Evolutionary conservation across 2,329 filamentous ascomycete species (phyloP).

Genomic region (Torrubiella hemipterigena): DNA sequence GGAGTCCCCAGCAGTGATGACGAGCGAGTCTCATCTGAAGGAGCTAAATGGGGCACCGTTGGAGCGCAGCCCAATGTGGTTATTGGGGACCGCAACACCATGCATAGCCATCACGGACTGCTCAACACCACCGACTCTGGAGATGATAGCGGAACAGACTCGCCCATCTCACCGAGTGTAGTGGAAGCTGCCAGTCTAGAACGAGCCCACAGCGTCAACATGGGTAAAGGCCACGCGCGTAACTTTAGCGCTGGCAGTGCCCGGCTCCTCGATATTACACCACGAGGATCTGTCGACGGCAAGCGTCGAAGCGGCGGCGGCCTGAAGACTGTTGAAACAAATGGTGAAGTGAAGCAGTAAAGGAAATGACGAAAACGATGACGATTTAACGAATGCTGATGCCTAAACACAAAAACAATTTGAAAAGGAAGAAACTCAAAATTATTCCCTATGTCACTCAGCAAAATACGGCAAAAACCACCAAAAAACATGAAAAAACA

Average conservation of each 20-base stretch:
- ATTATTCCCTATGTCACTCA: conserved; percentile 5
- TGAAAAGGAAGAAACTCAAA: no score
- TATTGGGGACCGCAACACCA: conserved; percentile 31
- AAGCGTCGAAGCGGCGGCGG: conserved; percentile 17
- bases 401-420: no score
- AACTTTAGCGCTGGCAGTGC: conserved; percentile 71
- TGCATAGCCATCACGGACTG: conserved; percentile 41
- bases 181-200: conserved; percentile 31
- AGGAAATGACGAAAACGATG: no score
- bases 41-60: conserved; percentile 41
- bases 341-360: no score
- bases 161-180: conserved; percentile 14
- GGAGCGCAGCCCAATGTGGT: conserved; percentile 42
- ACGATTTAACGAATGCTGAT: no score
- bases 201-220: conserved; percentile 60
- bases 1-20: conserved; percentile 48
- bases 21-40: conserved; percentile 37
- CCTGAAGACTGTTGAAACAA: conserved; percentile 3
- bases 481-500: conserved; percentile 4
- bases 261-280: conserved; percentile 56
- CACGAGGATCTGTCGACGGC: conserved; percentile 39
- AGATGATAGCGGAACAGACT: conserved; percentile 19
- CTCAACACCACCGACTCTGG: conserved; percentile 27
- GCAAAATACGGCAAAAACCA: conserved; percentile 3
- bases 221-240: conserved; percentile 52